Base-by-base conservation (phyloP, 2,329 filamentous ascomycete genomes). In the Hypoxylon sp. region DNA sequence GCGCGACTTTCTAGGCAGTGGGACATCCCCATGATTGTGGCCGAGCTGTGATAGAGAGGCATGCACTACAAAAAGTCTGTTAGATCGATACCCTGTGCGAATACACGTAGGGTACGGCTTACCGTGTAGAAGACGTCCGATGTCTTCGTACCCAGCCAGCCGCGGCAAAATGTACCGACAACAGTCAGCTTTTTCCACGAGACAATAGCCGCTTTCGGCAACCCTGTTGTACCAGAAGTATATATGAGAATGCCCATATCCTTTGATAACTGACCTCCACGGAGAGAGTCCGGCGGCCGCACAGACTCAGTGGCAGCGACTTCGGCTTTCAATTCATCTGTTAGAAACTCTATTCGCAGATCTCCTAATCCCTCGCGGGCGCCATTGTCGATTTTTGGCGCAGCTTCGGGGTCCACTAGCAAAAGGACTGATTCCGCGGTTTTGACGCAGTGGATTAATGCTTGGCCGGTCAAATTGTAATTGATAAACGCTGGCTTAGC, bases 41-140 rank as follows among this genome's bases (percentile, higher is more conserved):
- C 94, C 0, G 93, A 93, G 44, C 91, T 91, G 81, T 97, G 94
- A 77, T 97, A 97, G 6, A 97, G 84, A 0, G 94, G 94, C 93
- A 97, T 97, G 62, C 91, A 91, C 90, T 92, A 67, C 19, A 8
- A 19, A 68, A 2, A 7, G 67, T 56, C 54, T 63, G 52, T 46
- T 29, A 61, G 39, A 47, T 32, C 13, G 6, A 15, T 17, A 55
- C 11, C 13, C 2, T 15, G 4, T 4, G 5, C 6, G 4, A 13
- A 55, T 3, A 27, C 11, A 2, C 6, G 24, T n/a, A 19, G 17
- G 2, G 21, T 15, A 11, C 1, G 27, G 75, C 84, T 76, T 84
- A 91, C 90, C 11, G 92, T 94, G 76, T 93, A 95, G 76, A 93
- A 89, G 35, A 91, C 84, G 75, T 97, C 93, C 1, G 84, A 83